These are phyloP conservation scores for Parachaetomium inaequale DNA, from an alignment of 495 filamentous ascomycete genomes.

Conservation along the genomic window DNA sequence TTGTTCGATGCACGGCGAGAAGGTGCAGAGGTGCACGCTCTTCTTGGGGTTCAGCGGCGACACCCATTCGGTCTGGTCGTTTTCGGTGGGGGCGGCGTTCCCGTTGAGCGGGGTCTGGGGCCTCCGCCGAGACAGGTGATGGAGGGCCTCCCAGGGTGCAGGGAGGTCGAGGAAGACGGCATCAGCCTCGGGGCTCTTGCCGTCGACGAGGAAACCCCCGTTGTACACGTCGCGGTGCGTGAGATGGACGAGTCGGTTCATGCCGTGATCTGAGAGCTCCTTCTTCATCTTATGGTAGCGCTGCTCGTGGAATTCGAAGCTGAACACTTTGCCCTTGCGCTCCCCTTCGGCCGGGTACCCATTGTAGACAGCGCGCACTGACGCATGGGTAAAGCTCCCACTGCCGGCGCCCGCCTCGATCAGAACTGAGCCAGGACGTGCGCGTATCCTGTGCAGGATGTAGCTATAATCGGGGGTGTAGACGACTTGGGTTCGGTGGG, in stretches of 20 bases:
- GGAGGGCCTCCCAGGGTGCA: conserved; percentile 86
- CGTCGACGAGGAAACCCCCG: conserved; percentile 70
- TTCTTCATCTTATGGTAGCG: conserved; percentile 66
- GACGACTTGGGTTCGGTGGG: conserved; percentile 94
- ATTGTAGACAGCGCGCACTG: conserved; percentile 81
- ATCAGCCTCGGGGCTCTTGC: conserved; percentile 60
- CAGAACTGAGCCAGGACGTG: conserved; percentile 69
- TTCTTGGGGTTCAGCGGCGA: conserved; percentile 68
- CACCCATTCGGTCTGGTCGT: conserved; percentile 36
- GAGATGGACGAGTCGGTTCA: conserved; percentile 69
- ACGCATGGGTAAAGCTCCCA: conserved; percentile 91
- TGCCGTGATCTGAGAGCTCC: conserved; percentile 71
- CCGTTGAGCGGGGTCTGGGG: conserved; percentile 24
- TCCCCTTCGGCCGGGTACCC: conserved; percentile 57
- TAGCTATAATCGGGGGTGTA: conserved; percentile 98
- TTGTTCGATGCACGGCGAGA: conserved; percentile 96
- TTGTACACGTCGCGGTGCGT: conserved; percentile 90
- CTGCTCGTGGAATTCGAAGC: conserved; percentile 87
- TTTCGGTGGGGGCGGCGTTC: conserved; percentile 6
- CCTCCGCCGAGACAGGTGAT: conserved; percentile 67
- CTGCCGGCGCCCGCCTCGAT: conserved; percentile 95
- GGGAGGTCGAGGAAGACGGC: conserved; percentile 91
- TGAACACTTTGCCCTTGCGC: conserved; percentile 73
- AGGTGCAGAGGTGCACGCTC: conserved; percentile 78
- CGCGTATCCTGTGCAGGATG: conserved; percentile 81